Conservation (phyloP, 768 basidiomycete genomes). For the Trametes punicea region DNA sequence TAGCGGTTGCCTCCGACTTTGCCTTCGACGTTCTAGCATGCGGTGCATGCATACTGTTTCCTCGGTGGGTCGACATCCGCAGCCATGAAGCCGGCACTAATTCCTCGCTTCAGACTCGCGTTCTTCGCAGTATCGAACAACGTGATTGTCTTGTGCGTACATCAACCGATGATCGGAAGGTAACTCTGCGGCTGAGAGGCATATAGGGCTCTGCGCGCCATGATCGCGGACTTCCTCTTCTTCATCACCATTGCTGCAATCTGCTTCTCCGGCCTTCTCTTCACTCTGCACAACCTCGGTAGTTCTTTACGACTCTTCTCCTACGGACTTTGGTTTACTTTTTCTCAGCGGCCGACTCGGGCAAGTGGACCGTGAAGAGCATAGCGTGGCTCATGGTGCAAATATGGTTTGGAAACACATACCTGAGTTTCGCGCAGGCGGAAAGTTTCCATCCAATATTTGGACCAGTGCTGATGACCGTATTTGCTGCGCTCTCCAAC, state of each 20-base stretch:
- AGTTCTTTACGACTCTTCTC: conserved; percentile 1
- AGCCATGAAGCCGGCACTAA: background rate
- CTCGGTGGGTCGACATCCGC: conserved; percentile 45
- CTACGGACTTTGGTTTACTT: background rate
- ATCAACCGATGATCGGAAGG: background rate
- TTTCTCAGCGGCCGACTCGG: conserved; percentile 28
- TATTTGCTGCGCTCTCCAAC: conserved; percentile 75
- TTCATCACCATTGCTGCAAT: conserved; percentile 75
- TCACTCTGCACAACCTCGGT: conserved; percentile 54
- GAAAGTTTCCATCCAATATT: conserved; percentile 52
- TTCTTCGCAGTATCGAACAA: conserved; percentile 81
- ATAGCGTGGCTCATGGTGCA: conserved; percentile 86
- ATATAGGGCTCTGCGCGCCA: conserved; percentile 69
- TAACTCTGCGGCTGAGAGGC: conserved; percentile 6
- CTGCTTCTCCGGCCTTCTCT: conserved; percentile 77
- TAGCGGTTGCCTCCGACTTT: conserved; percentile 51
- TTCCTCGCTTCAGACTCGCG: conserved; percentile 47
- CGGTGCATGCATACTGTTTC: conserved; percentile 82
- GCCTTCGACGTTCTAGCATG: conserved; percentile 85
- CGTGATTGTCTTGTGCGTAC: conserved; percentile 70
- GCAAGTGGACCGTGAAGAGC: conserved; percentile 39
- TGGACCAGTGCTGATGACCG: conserved; percentile 76
- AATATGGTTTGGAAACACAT: conserved; percentile 84
- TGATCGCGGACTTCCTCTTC: conserved; percentile 76
- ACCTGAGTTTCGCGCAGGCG: conserved; percentile 45